A percentile compares a stretch with the other conserved stretches of the same genome.
phyloP scores from a whole-genome alignment of 441 rosid genomes.

The Brassica hybrid region DNA sequence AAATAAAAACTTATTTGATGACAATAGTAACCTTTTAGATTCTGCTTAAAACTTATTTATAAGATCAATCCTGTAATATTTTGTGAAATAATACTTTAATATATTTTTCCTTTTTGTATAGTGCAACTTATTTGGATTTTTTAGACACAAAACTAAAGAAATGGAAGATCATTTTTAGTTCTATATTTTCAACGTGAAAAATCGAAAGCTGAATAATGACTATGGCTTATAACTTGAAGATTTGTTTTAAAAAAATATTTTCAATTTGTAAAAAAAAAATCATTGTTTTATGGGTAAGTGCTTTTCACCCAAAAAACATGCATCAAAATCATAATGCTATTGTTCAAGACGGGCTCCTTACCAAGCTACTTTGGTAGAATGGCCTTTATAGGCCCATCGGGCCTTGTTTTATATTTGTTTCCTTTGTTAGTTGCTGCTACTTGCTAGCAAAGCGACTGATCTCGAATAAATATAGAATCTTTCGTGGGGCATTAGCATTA shows the following conservation, averaged over 20 bases:
- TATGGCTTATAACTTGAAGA: neutral
- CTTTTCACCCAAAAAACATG: no score
- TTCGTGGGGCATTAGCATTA: conserved; percentile 15
- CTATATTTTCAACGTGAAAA: no score
- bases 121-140: neutral
- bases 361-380: neutral
- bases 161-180: neutral
- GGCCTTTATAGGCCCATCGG: conserved; percentile 7
- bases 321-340: no score
- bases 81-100: neutral
- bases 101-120: no score
- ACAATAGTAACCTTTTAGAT: neutral
- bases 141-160: neutral
- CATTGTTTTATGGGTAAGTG: no score
- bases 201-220: neutral
- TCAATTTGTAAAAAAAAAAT: no score
- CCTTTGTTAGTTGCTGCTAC: neutral
- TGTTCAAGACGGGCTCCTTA: neutral
- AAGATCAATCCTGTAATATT: neutral
- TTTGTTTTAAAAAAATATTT: no score
- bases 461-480: neutral
- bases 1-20: neutral
- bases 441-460: neutral
- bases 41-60: no score
- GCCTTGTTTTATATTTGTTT: neutral